phyloP scores from a whole-genome alignment of 106 monocot genomes.

The Apostasia ramifera region DNA sequence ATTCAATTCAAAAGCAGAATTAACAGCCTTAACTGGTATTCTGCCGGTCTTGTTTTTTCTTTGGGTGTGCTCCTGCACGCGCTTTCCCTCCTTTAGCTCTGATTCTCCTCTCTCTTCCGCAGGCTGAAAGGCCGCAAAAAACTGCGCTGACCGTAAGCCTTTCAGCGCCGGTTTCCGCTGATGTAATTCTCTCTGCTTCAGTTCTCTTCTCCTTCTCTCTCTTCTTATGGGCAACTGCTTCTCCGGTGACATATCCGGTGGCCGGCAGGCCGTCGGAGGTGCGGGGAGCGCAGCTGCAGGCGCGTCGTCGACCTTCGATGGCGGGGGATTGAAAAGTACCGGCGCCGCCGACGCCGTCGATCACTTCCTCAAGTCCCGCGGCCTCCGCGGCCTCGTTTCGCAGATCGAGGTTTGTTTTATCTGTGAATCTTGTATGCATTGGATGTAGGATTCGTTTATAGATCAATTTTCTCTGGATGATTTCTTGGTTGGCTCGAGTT shows the following conservation, averaged over 20 bases:
- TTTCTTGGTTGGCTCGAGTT: neutral
- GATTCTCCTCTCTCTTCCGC: neutral
- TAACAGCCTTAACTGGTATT: neutral
- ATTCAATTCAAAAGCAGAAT: too few species aligned
- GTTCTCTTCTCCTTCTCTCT: slow-evolving; percentile 1
- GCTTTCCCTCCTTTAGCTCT: slow-evolving; percentile 2
- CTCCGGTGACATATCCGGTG: slow-evolving; percentile 34
- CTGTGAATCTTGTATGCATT: neutral
- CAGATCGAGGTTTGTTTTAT: slow-evolving; percentile 66
- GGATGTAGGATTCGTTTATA: neutral
- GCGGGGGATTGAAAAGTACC: slow-evolving; percentile 9
- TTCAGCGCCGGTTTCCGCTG: neutral
- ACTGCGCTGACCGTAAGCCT: neutral
- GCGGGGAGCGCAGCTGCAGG: slow-evolving; percentile 31
- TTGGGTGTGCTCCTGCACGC: neutral
- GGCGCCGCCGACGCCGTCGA: slow-evolving; percentile 46
- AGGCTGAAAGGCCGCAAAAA: neutral
- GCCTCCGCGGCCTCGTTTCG: slow-evolving; percentile 25
- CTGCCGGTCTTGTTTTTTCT: neutral
- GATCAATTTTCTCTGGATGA: neutral
- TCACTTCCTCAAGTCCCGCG: slow-evolving; percentile 63
- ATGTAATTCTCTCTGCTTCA: neutral
- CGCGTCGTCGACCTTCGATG: slow-evolving; percentile 2
- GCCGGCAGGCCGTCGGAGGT: slow-evolving; percentile 28
- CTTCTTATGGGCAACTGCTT: slow-evolving; percentile 69